Conservation (phyloP, 768 basidiomycete species). For the Amanita brunnescens region DNA sequence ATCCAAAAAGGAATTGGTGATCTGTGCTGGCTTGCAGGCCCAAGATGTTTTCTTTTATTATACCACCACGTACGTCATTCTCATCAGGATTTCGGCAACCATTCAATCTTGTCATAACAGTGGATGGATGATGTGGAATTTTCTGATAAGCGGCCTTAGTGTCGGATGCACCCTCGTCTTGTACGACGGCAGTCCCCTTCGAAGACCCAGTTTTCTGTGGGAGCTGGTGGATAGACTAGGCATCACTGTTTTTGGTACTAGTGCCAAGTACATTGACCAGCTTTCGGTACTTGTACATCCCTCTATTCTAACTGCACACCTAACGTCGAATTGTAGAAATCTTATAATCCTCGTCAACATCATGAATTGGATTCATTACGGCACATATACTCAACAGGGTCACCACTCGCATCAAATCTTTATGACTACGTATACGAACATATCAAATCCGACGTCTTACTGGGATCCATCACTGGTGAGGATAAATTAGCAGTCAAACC, state of each 20-base stretch:
- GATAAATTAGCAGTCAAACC: not conserved
- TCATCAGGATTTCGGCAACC: not conserved
- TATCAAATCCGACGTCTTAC: slow-evolving; percentile 52
- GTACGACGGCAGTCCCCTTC: slow-evolving; percentile 76
- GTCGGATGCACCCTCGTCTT: slow-evolving; percentile 65
- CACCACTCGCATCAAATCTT: slow-evolving; percentile 57
- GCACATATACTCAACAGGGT: slow-evolving; percentile 77
- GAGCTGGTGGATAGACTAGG: slow-evolving; percentile 56
- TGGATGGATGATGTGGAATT: slow-evolving; percentile 93
- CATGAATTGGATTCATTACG: slow-evolving; percentile 51
- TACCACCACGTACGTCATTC: slow-evolving; percentile 56
- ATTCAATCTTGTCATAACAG: slow-evolving; percentile 25
- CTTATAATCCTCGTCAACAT: slow-evolving; percentile 56
- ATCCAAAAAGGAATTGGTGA: slow-evolving; percentile 59
- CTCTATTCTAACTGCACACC: slow-evolving; percentile 8
- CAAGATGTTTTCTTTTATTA: slow-evolving; percentile 79
- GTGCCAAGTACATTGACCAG: slow-evolving; percentile 77
- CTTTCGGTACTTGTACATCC: slow-evolving; percentile 44
- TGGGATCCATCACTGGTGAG: slow-evolving; percentile 70
- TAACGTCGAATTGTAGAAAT: slow-evolving; percentile 36
- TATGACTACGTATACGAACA: slow-evolving; percentile 72
- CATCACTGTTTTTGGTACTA: slow-evolving; percentile 75
- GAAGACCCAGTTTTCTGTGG: slow-evolving; percentile 60
- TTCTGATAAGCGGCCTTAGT: slow-evolving; percentile 57
- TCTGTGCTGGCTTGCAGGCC: slow-evolving; percentile 56